phyloP scores from a whole-genome alignment of 2,329 filamentous ascomycete species.

The Talaromyces sp. region DNA sequence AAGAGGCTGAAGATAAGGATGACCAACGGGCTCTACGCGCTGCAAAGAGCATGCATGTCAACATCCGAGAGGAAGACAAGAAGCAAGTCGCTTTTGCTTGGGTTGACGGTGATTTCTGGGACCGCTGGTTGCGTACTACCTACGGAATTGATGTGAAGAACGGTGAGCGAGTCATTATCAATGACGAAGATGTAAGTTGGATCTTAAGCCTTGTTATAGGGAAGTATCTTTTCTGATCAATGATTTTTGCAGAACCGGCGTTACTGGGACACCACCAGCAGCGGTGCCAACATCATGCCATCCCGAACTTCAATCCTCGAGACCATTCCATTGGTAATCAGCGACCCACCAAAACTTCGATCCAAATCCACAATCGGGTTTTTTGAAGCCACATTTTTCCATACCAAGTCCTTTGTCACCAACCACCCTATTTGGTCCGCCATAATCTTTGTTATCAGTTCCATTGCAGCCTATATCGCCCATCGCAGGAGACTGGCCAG shows the following conservation, averaged over 20 bases:
- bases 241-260: slow-evolving; percentile 63
- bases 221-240: slow-evolving; percentile 29
- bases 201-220: neutral
- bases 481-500: slow-evolving; percentile 4
- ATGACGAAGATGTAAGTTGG: slow-evolving; percentile 84
- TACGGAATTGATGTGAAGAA: slow-evolving; percentile 83
- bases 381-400: slow-evolving; percentile 45
- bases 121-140: slow-evolving; percentile 91
- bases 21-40: slow-evolving; percentile 80
- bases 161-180: slow-evolving; percentile 90
- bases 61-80: slow-evolving; percentile 78
- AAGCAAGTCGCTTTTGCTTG: slow-evolving; percentile 93
- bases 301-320: slow-evolving; percentile 88
- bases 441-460: slow-evolving; percentile 32
- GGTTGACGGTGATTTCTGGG: slow-evolving; percentile 97
- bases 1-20: slow-evolving; percentile 89
- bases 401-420: slow-evolving; percentile 38
- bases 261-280: slow-evolving; percentile 91
- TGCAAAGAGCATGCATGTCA: slow-evolving; percentile 86
- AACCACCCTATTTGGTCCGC: slow-evolving; percentile 43
- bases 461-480: slow-evolving; percentile 27
- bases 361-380: slow-evolving; percentile 47
- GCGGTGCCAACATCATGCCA: slow-evolving; percentile 82
- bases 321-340: slow-evolving; percentile 55
- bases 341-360: slow-evolving; percentile 44